A percentile compares a stretch with the other conserved stretches of the same genome.
Evolutionary conservation across 1,284 basidiomycete genomes (phyloP).

Genomic region (Entoloma clypeatum): DNA sequence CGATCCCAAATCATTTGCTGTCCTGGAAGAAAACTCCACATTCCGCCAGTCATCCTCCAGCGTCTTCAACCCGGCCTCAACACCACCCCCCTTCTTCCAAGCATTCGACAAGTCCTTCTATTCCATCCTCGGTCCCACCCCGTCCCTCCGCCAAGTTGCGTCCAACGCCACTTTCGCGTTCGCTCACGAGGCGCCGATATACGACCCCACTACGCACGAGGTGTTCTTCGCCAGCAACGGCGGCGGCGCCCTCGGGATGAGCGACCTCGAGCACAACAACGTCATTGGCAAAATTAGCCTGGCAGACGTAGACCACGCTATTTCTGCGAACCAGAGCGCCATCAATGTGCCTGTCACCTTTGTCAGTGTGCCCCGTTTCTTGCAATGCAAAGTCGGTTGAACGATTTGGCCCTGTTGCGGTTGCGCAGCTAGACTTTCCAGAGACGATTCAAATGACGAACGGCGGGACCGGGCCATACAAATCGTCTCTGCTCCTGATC

Average conservation of each 20-base stretch:
- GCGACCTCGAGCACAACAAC: conserved; percentile 44
- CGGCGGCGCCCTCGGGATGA: conserved; percentile 39
- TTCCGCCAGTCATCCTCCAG: conserved; percentile 37
- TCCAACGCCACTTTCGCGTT: conserved; percentile 58
- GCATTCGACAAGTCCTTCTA: conserved; percentile 62
- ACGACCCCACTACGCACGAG: conserved; percentile 54
- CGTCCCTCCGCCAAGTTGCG: conserved; percentile 57
- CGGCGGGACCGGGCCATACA: conserved; percentile 68
- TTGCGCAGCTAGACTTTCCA: conserved; percentile 44
- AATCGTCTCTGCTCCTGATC: conserved; percentile 58
- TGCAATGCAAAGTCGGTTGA: neutral
- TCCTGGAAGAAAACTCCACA: conserved; percentile 38
- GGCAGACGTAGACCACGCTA: conserved; percentile 38
- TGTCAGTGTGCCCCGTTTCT: conserved; percentile 31
- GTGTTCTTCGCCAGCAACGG: conserved; percentile 50
- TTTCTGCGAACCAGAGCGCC: conserved; percentile 30
- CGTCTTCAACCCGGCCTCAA: conserved; percentile 42
- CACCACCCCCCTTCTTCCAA: conserved; percentile 62
- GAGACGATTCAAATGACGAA: conserved; percentile 64
- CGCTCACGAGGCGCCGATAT: conserved; percentile 74
- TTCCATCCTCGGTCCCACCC: conserved; percentile 51
- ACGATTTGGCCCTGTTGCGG: neutral
- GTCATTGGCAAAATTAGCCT: conserved; percentile 44
- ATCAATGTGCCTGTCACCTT: conserved; percentile 55
- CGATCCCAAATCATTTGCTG: conserved; percentile 40